Percentiles rank a stretch among this genome's conserved stretches.
phyloP scores from a whole-genome alignment of 331 rosid genomes.

The Spiraea crenata region DNA sequence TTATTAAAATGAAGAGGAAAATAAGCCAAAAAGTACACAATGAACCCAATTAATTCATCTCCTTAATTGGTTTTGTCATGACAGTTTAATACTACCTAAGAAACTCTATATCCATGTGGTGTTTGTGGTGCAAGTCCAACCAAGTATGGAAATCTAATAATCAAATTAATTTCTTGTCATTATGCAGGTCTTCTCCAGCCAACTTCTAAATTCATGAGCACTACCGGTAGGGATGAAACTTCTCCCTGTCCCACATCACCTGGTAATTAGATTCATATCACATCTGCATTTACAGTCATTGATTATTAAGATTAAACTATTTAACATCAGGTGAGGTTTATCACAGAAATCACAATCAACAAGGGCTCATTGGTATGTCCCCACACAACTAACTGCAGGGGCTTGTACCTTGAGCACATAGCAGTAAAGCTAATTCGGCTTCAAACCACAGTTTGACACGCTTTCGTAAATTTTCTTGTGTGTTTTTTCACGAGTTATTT shows the following conservation, averaged over 20 bases:
- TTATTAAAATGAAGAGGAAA: neutral
- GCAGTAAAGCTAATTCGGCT: too few species aligned
- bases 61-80: neutral
- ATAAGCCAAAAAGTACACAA: neutral
- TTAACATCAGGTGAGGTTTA: neutral
- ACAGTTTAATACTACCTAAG: neutral
- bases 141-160: neutral
- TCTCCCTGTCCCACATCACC: conserved; percentile 1
- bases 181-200: neutral
- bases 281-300: neutral
- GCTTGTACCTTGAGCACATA: too few species aligned
- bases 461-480: too few species aligned
- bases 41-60: neutral
- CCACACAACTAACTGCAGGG: too few species aligned
- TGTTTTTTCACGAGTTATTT: too few species aligned
- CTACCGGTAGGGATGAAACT: neutral
- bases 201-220: neutral
- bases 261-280: neutral
- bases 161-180: neutral
- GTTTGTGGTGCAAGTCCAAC: conserved; percentile 4
- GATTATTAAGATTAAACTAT: neutral
- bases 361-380: too few species aligned
- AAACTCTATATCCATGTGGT: conserved; percentile 12
- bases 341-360: neutral
- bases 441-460: too few species aligned